Base-by-base conservation (phyloP, 2,329 filamentous ascomycete genomes). In the Cercospora sp. region DNA sequence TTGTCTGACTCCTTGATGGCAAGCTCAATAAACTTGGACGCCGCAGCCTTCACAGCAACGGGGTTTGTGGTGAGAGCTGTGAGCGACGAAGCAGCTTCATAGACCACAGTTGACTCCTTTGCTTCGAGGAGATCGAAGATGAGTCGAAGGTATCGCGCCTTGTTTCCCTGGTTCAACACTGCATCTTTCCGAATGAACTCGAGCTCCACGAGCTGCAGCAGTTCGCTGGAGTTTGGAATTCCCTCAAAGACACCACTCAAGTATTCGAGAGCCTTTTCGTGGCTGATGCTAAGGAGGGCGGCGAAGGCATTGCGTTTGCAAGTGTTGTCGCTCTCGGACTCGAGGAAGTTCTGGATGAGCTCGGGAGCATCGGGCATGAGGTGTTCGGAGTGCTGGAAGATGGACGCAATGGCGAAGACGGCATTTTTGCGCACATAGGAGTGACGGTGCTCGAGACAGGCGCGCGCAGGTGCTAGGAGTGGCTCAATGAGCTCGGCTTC, bases 111-210 rank as follows among this genome's bases (percentile, higher is more conserved):
- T 26, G 94, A 96, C 61, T 94, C 91, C 69, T 90, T 90, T 33
- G 95, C 94, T 81, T 99, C 95, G 64, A 99, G 86, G 18, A 99
- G 87, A 79, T 99, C 95, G 77, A 99, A 98, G 75, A 99, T 99
- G 71, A 99, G 85, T 70, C 95, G 88, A 71, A 99, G 83, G 81
- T 99, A 99, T 73, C 91, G 89, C 62, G 94, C 93, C 88, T 98
- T 99, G 82, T 98, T 97, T 77, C 94, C 91, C 2, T 92, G 85
- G 80, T 98, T 98, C 75, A 94, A 90, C 55, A 97, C 85, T n/a
- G 95, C 94, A 84, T 99, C 95, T 80, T 97, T 98, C 76, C 95
- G 89, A 75, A 99, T 97, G 79, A 99, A 99, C 80, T 98, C 95
- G 20, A 99, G 86, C 80, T 98, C 93, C 5, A 94, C 93, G 71